These are phyloP conservation scores for Colletotrichum godetiae DNA, from an alignment of 2,329 filamentous ascomycete species.

Conservation along the genomic window DNA sequence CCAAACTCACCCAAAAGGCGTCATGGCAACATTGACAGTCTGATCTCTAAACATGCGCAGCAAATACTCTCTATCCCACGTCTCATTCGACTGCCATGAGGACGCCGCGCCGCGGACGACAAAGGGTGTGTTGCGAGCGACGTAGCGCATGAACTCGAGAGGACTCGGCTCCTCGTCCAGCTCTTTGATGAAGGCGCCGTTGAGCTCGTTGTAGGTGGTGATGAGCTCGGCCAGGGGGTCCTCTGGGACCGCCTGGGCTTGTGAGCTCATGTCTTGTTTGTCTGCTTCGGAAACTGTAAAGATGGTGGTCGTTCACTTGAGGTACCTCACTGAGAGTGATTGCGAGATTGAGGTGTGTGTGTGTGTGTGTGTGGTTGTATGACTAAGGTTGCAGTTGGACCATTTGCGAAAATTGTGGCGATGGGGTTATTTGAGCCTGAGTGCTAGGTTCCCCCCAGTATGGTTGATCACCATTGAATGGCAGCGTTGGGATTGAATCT, in stretches of 20 bases:
- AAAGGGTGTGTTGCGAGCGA: conserved; percentile 80
- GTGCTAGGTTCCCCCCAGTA: background rate
- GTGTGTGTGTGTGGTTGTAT: conserved; percentile 3
- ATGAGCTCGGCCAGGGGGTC: conserved; percentile 68
- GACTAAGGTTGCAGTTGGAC: conserved; percentile 1
- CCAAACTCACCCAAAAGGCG: conserved; percentile 72
- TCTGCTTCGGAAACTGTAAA: too few species aligned
- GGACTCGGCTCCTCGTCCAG: conserved; percentile 75
- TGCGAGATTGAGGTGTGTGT: too few species aligned
- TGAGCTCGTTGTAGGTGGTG: conserved; percentile 79
- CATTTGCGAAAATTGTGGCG: background rate
- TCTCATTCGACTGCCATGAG: conserved; percentile 70
- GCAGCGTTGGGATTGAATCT: background rate
- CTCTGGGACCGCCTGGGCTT: background rate
- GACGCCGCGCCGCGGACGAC: conserved; percentile 73
- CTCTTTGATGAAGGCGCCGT: conserved; percentile 69
- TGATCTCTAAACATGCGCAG: conserved; percentile 63
- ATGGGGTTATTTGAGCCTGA: background rate
- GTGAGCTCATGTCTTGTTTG: conserved; percentile 4
- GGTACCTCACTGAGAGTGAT: background rate
- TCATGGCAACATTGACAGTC: conserved; percentile 80
- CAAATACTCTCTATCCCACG: conserved; percentile 74
- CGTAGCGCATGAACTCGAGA: conserved; percentile 83
- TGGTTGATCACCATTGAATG: background rate
- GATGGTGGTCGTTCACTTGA: background rate